phyloP scores from a whole-genome alignment of 306 rosid genomes.

The Sophora flavescens region DNA sequence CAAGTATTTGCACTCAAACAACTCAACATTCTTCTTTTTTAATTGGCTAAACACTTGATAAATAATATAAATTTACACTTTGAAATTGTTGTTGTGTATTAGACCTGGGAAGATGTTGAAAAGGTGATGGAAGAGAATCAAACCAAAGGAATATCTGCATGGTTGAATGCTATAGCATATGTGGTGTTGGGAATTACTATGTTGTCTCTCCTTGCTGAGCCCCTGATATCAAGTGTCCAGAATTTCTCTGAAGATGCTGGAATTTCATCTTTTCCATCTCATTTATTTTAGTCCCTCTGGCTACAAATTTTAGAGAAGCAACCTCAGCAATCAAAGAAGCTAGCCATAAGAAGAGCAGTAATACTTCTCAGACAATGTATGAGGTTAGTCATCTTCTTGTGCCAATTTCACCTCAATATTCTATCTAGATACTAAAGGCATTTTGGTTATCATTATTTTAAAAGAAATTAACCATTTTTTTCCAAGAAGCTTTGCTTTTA shows the following conservation, averaged over 20 bases:
- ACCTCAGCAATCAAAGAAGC: conserved; percentile 65
- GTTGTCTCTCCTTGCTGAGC: conserved; percentile 68
- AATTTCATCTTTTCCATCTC: conserved; percentile 63
- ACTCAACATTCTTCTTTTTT: neutral
- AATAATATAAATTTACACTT: neutral
- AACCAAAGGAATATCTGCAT: conserved; percentile 44
- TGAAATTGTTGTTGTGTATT: conserved; percentile 32
- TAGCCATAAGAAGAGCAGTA: conserved; percentile 57
- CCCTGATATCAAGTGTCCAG: conserved; percentile 64
- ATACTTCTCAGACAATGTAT: conserved; percentile 64
- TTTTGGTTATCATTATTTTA: too few species aligned
- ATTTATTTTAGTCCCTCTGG: conserved; percentile 67
- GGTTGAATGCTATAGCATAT: conserved; percentile 50
- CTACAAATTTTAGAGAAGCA: conserved; percentile 74
- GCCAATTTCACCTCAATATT: neutral
- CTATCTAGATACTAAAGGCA: neutral
- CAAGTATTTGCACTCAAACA: conserved; percentile 39
- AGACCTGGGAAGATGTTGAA: conserved; percentile 63
- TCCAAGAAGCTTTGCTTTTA: too few species aligned
- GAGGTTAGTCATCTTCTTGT: conserved; percentile 57
- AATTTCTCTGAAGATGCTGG: conserved; percentile 56
- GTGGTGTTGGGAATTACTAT: conserved; percentile 54
- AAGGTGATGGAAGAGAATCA: conserved; percentile 55
- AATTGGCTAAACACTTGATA: neutral
- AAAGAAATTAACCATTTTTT: too few species aligned